phyloP scores from a whole-genome alignment of 2,329 filamentous ascomycete genomes.

The Cordyceps javanica region DNA sequence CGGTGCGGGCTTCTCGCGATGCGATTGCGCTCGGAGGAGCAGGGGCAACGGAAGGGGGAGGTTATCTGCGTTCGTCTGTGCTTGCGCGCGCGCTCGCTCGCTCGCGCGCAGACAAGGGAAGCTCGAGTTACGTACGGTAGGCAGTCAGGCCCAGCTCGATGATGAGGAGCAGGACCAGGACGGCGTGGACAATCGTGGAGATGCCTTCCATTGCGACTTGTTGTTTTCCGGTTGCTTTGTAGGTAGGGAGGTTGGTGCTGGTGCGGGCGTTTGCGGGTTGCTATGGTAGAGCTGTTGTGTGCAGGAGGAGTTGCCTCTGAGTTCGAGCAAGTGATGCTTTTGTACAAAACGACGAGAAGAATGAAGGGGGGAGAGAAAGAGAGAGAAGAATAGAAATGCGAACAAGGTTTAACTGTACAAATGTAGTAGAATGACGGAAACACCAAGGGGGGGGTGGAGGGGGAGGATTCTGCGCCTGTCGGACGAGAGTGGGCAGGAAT shows the following conservation, averaged over 20 bases:
- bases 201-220: conserved; percentile 44
- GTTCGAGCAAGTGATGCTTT: background rate
- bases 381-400: background rate
- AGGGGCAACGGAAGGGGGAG: no score
- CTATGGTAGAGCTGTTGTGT: background rate
- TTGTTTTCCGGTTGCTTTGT: no score
- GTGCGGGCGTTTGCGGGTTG: background rate
- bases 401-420: background rate
- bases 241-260: no score
- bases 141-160: conserved; percentile 70
- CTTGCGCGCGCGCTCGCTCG: background rate
- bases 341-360: no score
- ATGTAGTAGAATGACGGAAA: background rate
- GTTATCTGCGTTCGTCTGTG: no score
- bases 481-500: background rate
- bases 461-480: background rate
- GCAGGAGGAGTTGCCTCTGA: background rate
- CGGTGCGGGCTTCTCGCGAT: background rate
- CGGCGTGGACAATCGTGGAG: conserved; percentile 54
- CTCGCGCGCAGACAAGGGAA: background rate
- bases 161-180: conserved; percentile 62
- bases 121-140: conserved; percentile 50
- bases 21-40: background rate
- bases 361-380: background rate
- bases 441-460: background rate